Base-by-base conservation (phyloP, 2,329 filamentous ascomycete genomes). In the Cladobotryum protrusum region DNA sequence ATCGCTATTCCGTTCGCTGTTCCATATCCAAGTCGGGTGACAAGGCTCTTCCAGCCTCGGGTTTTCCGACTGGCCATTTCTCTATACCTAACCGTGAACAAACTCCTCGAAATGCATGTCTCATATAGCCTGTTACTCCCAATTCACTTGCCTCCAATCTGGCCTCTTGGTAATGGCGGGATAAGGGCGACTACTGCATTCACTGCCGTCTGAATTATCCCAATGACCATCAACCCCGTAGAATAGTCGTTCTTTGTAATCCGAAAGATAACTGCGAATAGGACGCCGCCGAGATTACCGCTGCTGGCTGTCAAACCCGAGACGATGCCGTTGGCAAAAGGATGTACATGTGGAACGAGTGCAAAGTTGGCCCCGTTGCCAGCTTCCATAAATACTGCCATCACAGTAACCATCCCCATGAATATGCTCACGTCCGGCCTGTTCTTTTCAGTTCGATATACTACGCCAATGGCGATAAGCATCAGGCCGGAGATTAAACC, bases 311-410 rank as follows among this genome's bases (percentile, higher is more conserved):
- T 85, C 34, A 87, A 72, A 12, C 90, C 90, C 1, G 85, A 87
- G 6, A 96, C 77, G 49, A 78, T 65, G 13, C 89, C 90, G 66
- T 95, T 96, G 53, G 89, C 87, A 53, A 77, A 78, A 1, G 89
- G 88, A 67, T 91, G 86, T 1, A 95, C 85, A 63, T 96, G 91
- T 3, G 90, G 89, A 19, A 96, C 85, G 5, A 96, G 77, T 0
- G 88, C 82, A 67, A 93, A 96, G 70, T 88, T 93, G 37, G 88
- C 83, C 1, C 91, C 91, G 63, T 96, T 96, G 39, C 83, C 84
- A 2, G 86, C 88, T 65, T 95, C 89, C 40, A 90, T 70, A 72
- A 95, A 95, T 63, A 95, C 77, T 1, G 87, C 88, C 71, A 90
- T 78, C 9, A 88, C 78, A 1, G 85, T 83, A 8, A 95, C 72